A percentile compares a stretch with the other conserved stretches of the same genome.
Evolutionary conservation across 805 yeast species (phyloP).

Genomic region (Pichia rugopelliculosa): DNA sequence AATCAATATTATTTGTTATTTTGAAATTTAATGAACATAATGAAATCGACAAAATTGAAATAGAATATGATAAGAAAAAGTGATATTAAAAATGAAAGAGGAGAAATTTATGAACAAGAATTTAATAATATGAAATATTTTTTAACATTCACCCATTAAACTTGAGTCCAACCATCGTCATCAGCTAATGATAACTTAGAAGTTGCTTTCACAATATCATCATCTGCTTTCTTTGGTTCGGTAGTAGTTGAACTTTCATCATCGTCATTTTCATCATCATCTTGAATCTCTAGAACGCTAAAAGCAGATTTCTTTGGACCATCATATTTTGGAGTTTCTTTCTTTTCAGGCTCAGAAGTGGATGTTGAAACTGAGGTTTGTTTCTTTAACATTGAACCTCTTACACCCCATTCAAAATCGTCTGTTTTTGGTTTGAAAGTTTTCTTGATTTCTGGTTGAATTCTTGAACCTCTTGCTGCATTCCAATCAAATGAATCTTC

Average conservation of each 20-base stretch:
- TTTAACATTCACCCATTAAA: background rate
- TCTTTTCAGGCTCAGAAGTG: background rate
- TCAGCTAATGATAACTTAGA: conserved; percentile 32
- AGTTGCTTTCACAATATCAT: conserved; percentile 27
- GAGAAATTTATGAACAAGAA: background rate
- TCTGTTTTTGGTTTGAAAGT: conserved; percentile 24
- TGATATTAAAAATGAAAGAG: background rate
- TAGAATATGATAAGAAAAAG: background rate
- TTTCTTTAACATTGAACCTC: conserved; percentile 10
- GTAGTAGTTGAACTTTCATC: conserved; percentile 20
- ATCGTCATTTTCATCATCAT: conserved; percentile 39
- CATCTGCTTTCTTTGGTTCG: conserved; percentile 17
- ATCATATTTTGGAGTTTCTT: conserved; percentile 18
- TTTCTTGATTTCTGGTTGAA: conserved; percentile 27
- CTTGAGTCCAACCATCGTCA: conserved; percentile 34
- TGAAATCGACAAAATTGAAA: background rate
- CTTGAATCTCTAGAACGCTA: conserved; percentile 44
- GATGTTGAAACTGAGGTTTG: conserved; percentile 1
- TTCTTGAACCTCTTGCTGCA: conserved; percentile 32
- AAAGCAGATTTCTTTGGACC: conserved; percentile 38
- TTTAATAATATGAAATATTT: background rate
- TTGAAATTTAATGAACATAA: background rate
- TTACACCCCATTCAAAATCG: conserved; percentile 38
- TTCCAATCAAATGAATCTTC: conserved; percentile 56
- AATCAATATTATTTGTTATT: too few relatives aligned